These are phyloP conservation scores for Alliaria petiolata DNA, from an alignment of 345 rosid species.

Conservation along the genomic window DNA sequence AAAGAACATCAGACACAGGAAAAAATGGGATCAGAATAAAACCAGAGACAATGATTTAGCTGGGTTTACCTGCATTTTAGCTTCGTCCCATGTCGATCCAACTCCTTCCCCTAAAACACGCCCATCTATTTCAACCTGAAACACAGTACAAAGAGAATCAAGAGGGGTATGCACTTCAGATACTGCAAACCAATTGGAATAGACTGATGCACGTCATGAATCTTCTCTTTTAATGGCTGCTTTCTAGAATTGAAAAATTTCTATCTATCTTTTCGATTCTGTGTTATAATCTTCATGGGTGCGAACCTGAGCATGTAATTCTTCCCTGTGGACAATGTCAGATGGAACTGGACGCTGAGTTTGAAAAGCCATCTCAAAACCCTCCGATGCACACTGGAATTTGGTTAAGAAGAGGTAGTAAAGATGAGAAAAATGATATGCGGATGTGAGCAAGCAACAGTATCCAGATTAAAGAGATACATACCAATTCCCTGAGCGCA, in stretches of 20 bases:
- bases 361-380: constrained; percentile 63
- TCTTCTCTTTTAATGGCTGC: background rate
- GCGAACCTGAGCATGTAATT: constrained; percentile 79
- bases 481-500: constrained; percentile 83
- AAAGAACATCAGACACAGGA: constrained; percentile 8
- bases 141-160: constrained; percentile 7
- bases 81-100: constrained; percentile 94
- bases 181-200: background rate
- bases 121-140: constrained; percentile 93
- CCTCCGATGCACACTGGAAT: constrained; percentile 77
- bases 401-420: background rate
- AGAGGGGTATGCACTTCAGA: background rate
- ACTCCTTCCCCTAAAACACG: constrained; percentile 79
- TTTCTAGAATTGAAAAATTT: background rate
- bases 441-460: background rate
- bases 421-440: constrained; percentile 16
- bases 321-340: constrained; percentile 62
- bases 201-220: background rate
- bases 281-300: background rate
- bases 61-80: constrained; percentile 69
- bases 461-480: constrained; percentile 22
- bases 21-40: background rate
- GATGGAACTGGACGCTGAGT: constrained; percentile 46
- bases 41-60: background rate
- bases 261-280: background rate